Conservation (phyloP, 2,329 filamentous ascomycete genomes). For the Colletotrichum sp. region DNA sequence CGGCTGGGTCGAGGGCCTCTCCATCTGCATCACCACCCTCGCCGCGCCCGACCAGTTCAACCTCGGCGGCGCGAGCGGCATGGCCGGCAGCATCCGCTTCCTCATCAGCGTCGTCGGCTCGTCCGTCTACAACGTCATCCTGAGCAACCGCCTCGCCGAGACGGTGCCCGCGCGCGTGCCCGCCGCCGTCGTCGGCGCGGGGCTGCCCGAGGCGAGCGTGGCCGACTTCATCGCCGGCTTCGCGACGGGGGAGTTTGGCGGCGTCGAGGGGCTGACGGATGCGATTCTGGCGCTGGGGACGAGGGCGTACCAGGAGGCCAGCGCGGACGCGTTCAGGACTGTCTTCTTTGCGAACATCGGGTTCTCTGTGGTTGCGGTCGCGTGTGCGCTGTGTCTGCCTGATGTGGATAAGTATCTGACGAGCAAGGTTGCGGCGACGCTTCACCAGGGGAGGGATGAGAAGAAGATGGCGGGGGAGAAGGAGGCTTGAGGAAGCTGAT, state of each 20-base stretch:
- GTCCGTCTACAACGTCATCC: constrained; percentile 36
- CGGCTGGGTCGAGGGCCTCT: constrained; percentile 37
- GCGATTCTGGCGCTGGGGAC: constrained; percentile 31
- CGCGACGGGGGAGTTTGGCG: constrained; percentile 29
- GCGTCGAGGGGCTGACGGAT: constrained; percentile 32
- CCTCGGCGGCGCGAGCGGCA: constrained; percentile 36
- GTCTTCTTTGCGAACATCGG: constrained; percentile 38
- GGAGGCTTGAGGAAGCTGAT: not conserved
- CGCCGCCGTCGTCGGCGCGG: constrained; percentile 36
- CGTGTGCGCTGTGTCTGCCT: constrained; percentile 32
- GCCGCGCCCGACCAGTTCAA: constrained; percentile 36
- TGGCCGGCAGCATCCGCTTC: constrained; percentile 40
- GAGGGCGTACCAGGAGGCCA: constrained; percentile 34
- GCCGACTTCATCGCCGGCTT: constrained; percentile 36
- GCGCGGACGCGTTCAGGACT: constrained; percentile 35
- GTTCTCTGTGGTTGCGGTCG: constrained; percentile 34
- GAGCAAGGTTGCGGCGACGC: constrained; percentile 33
- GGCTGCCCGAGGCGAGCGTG: constrained; percentile 37
- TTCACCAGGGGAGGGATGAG: constrained; percentile 29
- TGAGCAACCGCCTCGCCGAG: constrained; percentile 33
- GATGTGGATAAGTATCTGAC: constrained; percentile 37
- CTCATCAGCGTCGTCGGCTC: constrained; percentile 35
- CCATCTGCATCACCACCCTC: constrained; percentile 37
- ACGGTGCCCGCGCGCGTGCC: constrained; percentile 34
- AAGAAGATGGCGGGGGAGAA: constrained; percentile 17